phyloP scores from a whole-genome alignment of 148 eudicot species.

The Suaeda aralocaspica region DNA sequence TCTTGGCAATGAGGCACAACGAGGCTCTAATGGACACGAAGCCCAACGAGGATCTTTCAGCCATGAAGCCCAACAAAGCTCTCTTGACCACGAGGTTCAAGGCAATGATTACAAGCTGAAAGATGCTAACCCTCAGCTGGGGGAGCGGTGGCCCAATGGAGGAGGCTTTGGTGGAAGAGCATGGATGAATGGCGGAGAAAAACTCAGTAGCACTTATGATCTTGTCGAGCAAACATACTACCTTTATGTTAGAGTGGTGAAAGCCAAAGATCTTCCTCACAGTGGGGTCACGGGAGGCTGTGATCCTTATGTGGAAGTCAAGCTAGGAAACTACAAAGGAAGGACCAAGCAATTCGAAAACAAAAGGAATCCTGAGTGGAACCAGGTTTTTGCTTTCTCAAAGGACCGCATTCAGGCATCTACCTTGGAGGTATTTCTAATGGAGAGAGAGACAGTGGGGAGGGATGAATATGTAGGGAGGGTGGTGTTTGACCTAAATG shows the following conservation, averaged over 20 bases:
- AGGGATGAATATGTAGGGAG: slow-evolving; percentile 62
- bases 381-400: slow-evolving; percentile 76
- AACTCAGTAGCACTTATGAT: slow-evolving; percentile 48
- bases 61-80: slow-evolving; percentile 16
- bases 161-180: slow-evolving; percentile 44
- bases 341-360: slow-evolving; percentile 55
- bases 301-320: slow-evolving; percentile 75
- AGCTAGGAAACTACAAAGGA: slow-evolving; percentile 72
- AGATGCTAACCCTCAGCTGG: slow-evolving; percentile 41
- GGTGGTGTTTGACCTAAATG: slow-evolving; percentile 61
- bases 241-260: slow-evolving; percentile 63
- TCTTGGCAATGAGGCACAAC: slow-evolving; percentile 33
- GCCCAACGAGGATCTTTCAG: slow-evolving; percentile 27
- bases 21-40: slow-evolving; percentile 25
- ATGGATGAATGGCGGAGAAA: slow-evolving; percentile 46
- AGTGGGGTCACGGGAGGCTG: slow-evolving; percentile 44
- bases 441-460: slow-evolving; percentile 56
- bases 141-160: slow-evolving; percentile 44
- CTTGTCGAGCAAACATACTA: slow-evolving; percentile 66
- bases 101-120: slow-evolving; percentile 49
- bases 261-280: slow-evolving; percentile 47
- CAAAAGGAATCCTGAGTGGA: slow-evolving; percentile 61
- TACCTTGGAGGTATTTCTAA: slow-evolving; percentile 47
- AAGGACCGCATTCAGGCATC: slow-evolving; percentile 60
- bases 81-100: slow-evolving; percentile 17